phyloP scores from a whole-genome alignment of 177 flowering plant genomes.

The Telopea speciosissima region DNA sequence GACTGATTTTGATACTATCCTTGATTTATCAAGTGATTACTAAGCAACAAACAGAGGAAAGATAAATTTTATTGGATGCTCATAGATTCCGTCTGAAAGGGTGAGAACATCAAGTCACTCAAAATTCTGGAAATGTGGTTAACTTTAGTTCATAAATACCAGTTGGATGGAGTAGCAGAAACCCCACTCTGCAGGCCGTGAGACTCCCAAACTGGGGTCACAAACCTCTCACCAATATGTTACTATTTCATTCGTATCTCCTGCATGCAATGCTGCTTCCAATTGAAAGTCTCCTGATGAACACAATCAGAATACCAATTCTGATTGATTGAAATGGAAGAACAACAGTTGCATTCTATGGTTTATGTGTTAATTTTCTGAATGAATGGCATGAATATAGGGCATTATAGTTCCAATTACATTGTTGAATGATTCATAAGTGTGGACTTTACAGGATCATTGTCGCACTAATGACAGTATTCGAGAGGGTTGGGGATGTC shows the following conservation, averaged over 20 bases:
- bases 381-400: background rate
- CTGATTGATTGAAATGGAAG: no score
- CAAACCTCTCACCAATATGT: no score
- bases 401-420: background rate
- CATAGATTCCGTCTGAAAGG: background rate
- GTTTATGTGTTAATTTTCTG: background rate
- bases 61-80: background rate
- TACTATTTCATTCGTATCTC: no score
- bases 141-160: background rate
- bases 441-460: constrained; percentile 42
- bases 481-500: constrained; percentile 57
- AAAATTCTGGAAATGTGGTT: background rate
- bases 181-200: background rate
- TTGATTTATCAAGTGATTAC: no score
- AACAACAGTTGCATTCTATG: no score
- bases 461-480: constrained; percentile 47
- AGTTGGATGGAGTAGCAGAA: background rate
- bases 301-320: no score
- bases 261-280: no score
- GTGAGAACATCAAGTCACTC: background rate
- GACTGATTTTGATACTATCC: no score
- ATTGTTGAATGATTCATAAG: background rate
- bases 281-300: no score
- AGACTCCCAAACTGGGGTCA: no score
- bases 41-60: no score